These are phyloP conservation scores for Pseudoneurospora amorphoporcata DNA, from an alignment of 495 filamentous ascomycete species.

Conservation along the genomic window DNA sequence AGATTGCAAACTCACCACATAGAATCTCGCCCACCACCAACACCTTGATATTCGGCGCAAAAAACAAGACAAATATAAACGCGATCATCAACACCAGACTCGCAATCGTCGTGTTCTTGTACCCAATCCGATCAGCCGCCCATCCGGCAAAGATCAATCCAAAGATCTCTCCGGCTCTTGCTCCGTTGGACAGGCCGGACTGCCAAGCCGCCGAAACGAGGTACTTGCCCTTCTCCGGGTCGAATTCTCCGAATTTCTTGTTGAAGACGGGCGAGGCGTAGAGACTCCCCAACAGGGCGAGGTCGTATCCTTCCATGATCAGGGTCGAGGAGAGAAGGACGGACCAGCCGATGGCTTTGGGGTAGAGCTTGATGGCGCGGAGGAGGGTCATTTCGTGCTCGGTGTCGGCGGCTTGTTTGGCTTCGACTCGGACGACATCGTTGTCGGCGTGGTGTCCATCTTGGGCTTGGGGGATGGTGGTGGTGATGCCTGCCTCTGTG, in stretches of 20 bases:
- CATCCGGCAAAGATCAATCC: slow-evolving; percentile 25
- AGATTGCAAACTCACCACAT: slow-evolving; percentile 15
- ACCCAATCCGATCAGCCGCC: slow-evolving; percentile 24
- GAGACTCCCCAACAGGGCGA: slow-evolving; percentile 24
- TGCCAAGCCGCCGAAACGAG: slow-evolving; percentile 27
- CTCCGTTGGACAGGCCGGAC: slow-evolving; percentile 26
- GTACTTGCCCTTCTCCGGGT: slow-evolving; percentile 14
- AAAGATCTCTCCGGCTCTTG: slow-evolving; percentile 27
- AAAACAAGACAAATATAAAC: slow-evolving; percentile 48
- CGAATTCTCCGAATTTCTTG: slow-evolving; percentile 22
- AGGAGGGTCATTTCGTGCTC: slow-evolving; percentile 33
- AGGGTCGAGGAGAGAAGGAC: slow-evolving; percentile 40
- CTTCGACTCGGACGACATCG: slow-evolving; percentile 12
- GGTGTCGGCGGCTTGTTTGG: slow-evolving; percentile 19
- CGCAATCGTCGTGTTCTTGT: slow-evolving; percentile 26
- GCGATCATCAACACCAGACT: slow-evolving; percentile 33
- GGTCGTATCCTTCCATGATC: slow-evolving; percentile 50
- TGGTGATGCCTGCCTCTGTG: background rate
- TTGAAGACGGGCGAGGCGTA: slow-evolving; percentile 27
- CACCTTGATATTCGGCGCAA: slow-evolving; percentile 48
- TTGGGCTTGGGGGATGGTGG: background rate
- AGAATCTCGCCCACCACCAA: slow-evolving; percentile 57
- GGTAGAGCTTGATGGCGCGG: slow-evolving; percentile 32
- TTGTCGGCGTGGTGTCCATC: background rate
- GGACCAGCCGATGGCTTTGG: slow-evolving; percentile 41